phyloP scores from a whole-genome alignment of 148 eudicot genomes.

The Rhododendron williamsianum region DNA sequence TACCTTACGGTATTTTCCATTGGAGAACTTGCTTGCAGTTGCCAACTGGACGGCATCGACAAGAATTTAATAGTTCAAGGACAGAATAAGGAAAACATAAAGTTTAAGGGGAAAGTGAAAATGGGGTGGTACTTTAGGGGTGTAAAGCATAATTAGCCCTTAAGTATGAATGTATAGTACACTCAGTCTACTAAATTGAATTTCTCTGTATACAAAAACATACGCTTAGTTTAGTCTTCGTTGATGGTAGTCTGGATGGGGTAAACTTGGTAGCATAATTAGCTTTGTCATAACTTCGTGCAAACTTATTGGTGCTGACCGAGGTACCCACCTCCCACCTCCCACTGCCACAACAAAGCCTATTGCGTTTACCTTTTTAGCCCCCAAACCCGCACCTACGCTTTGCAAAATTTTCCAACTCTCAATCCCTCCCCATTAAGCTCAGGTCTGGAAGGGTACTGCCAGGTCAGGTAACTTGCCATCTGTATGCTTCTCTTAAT shows the following conservation, averaged over 20 bases:
- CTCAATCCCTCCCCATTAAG: neutral
- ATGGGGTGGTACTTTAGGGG: neutral
- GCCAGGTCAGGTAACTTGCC: neutral
- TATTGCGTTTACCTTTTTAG: neutral
- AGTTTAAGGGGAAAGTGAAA: neutral
- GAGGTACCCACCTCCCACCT: neutral
- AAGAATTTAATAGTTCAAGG: neutral
- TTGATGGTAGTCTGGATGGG: neutral
- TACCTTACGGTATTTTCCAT: neutral
- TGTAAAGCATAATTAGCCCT: neutral
- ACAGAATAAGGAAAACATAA: neutral
- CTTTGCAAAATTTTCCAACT: neutral
- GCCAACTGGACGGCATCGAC: neutral
- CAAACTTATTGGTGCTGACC: neutral
- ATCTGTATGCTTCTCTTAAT: neutral
- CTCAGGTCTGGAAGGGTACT: neutral
- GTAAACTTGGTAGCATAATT: neutral
- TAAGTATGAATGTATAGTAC: neutral
- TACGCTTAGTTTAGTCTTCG: neutral
- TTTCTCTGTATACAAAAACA: neutral
- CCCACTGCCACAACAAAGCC: neutral
- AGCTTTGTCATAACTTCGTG: neutral
- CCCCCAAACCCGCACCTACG: neutral
- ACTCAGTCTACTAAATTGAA: neutral
- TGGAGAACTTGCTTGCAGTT: neutral